phyloP scores from a whole-genome alignment of 768 basidiomycete genomes.

The Royoungia palumana region DNA sequence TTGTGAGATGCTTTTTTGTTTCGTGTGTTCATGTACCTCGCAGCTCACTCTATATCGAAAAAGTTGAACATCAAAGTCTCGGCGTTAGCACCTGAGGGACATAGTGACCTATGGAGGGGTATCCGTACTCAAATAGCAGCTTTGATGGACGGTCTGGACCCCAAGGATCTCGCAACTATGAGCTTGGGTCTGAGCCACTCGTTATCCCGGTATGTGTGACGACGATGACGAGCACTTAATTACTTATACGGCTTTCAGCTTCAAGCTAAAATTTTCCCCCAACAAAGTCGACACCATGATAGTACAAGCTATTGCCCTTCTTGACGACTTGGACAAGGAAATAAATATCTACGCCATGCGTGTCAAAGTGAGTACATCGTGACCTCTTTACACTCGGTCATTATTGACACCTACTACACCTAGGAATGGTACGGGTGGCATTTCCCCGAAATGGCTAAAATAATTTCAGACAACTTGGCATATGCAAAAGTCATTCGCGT shows the following conservation, averaged over 20 bases:
- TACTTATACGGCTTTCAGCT: conserved; percentile 46
- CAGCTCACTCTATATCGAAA: conserved; percentile 86
- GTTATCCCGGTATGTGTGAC: conserved; percentile 69
- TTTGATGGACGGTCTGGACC: conserved; percentile 86
- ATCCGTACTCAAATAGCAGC: conserved; percentile 86
- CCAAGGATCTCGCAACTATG: conserved; percentile 96
- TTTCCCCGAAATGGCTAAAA: conserved; percentile 99
- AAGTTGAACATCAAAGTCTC: conserved; percentile 88
- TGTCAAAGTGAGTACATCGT: conserved; percentile 70
- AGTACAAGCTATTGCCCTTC: conserved; percentile 94
- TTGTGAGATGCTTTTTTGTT: conserved; percentile 7
- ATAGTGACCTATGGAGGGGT: conserved; percentile 89
- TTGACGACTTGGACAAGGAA: conserved; percentile 99
- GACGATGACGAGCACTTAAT: background rate
- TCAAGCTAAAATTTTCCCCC: conserved; percentile 99
- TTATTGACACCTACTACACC: conserved; percentile 6
- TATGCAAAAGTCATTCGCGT: conserved; percentile 91
- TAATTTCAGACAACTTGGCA: conserved; percentile 94
- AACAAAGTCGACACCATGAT: conserved; percentile 99
- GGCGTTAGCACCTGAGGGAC: conserved; percentile 52
- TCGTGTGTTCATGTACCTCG: conserved; percentile 6
- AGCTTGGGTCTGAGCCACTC: conserved; percentile 96
- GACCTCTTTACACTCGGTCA: background rate
- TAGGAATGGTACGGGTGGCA: conserved; percentile 99
- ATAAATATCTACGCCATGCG: conserved; percentile 99